These are phyloP conservation scores for Aspergillus sp. DNA, from an alignment of 2,329 filamentous ascomycete genomes.

Conservation along the genomic window DNA sequence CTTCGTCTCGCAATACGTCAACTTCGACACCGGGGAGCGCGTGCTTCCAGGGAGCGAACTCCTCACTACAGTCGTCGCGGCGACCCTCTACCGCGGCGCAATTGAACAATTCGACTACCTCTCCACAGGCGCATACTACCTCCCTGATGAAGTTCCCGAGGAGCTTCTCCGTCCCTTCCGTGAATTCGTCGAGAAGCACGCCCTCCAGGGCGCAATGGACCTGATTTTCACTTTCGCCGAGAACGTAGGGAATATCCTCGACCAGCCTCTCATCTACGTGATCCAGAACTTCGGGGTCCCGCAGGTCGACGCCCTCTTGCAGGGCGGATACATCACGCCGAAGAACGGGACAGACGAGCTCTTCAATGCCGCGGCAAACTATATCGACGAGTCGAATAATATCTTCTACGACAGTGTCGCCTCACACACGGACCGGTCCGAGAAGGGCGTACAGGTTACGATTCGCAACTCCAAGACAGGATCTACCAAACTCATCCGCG, in stretches of 20 bases:
- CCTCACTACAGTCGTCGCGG: neutral
- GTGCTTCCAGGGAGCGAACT: slow-evolving; percentile 13
- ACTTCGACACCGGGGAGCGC: slow-evolving; percentile 27
- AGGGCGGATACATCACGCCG: slow-evolving; percentile 20
- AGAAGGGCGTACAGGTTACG: slow-evolving; percentile 24
- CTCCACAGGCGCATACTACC: slow-evolving; percentile 30
- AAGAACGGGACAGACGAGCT: slow-evolving; percentile 19
- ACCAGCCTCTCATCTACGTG: slow-evolving; percentile 9
- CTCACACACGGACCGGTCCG: slow-evolving; percentile 17
- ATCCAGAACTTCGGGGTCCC: slow-evolving; percentile 14
- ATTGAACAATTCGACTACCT: slow-evolving; percentile 14
- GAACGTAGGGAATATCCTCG: slow-evolving; percentile 14
- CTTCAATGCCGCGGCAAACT: slow-evolving; percentile 20
- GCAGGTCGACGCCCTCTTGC: slow-evolving; percentile 17
- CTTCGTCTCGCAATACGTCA: slow-evolving; percentile 23
- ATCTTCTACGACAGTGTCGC: slow-evolving; percentile 28
- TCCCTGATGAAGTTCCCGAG: slow-evolving; percentile 33
- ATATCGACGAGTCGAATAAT: slow-evolving; percentile 21
- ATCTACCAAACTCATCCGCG: slow-evolving; percentile 30
- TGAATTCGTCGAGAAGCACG: slow-evolving; percentile 16
- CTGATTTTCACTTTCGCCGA: slow-evolving; percentile 11
- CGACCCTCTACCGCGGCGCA: slow-evolving; percentile 8
- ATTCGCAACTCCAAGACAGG: slow-evolving; percentile 21
- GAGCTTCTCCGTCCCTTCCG: slow-evolving; percentile 19
- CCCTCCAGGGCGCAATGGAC: slow-evolving; percentile 6